Evolutionary conservation across 2,329 filamentous ascomycete species (phyloP).

Genomic region (Trichoderma cornu-damae): DNA sequence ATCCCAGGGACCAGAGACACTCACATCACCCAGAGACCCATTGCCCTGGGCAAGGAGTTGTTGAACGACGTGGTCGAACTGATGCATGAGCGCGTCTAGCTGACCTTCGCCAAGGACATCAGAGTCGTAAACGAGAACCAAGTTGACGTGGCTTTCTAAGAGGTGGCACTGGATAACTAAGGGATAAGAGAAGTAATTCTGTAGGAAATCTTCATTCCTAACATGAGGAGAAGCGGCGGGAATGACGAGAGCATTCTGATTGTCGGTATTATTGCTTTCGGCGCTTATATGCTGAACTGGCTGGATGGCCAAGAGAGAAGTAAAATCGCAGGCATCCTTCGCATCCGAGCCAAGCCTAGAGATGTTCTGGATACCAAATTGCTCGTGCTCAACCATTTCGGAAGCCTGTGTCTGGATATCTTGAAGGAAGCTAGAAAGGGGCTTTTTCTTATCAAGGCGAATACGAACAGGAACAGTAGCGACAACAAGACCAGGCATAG

Average conservation of each 20-base stretch:
- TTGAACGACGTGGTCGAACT: constrained; percentile 14
- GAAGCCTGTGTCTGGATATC: constrained; percentile 24
- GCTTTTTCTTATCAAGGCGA: constrained; percentile 8
- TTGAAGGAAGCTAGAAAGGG: constrained; percentile 17
- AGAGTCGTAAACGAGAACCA: constrained; percentile 12
- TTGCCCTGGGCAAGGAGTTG: constrained; percentile 4
- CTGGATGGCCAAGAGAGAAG: constrained; percentile 19
- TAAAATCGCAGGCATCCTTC: constrained; percentile 18
- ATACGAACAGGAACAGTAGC: constrained; percentile 18
- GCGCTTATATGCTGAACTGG: constrained; percentile 13
- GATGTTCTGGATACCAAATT: constrained; percentile 31
- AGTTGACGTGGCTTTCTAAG: not conserved
- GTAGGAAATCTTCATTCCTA: not conserved
- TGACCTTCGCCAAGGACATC: constrained; percentile 1
- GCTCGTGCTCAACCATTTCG: constrained; percentile 26
- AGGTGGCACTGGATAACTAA: constrained; percentile 10
- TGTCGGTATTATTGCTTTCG: not conserved
- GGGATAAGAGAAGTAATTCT: constrained; percentile 16
- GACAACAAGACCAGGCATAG: constrained; percentile 12
- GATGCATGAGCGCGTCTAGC: not conserved
- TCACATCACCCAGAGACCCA: not conserved
- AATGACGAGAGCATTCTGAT: not conserved
- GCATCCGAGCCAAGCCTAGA: constrained; percentile 16
- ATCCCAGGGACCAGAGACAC: constrained; percentile 10
- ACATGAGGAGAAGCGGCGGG: not conserved